Evolutionary conservation across 192 early-diverging fungal species (phyloP), one percentile per base, ranked within the genome.

Genomic region (Coemansia sp.): DNA sequence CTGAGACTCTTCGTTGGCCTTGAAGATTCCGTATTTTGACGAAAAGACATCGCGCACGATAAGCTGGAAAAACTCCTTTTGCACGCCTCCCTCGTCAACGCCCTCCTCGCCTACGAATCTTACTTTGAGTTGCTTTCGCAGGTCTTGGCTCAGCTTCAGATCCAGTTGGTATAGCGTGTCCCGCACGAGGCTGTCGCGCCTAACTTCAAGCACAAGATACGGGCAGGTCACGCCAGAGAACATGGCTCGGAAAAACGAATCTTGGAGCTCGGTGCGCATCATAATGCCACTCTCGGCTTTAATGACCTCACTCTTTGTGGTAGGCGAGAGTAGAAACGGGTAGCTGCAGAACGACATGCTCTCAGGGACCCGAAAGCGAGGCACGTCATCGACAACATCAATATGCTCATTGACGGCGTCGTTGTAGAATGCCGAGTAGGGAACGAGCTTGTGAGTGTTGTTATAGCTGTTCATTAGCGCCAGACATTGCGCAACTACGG

Each of bases 61-160:
- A 28, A 96, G 85, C 61, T 93, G 90, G 68, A 97, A 95, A 82
- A 95, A 97, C 82, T 97, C 96, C 69, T 96, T 96, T 62, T 93
- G 93, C 33, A 97, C 91, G 11, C 96, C 96, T 52, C 96, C 96
- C 65, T 94, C 94, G 69, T 96, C 95, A 13, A 97, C 91, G 28
- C 93, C 95, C 68, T 96, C 95, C 65, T 96, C 96, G 28, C 93
- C 93, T 1, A 94, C 89, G 87, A 97, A 97, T 38, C 92, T 86
- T 59, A 97, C 89, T 44, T 94, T 86, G 23, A 97, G 85, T 73
- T 95, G 95, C 73, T 96, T 97, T 55, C 91, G 91, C 63, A 96
- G 80, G 67, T 97, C 96, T 68, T 93, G 89, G 50, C 86, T 85
- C 13, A 91, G 85, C 73, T 97, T 95, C 53, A 86, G 76, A 28